A percentile compares a stretch with the other conserved stretches of the same genome.
Conservation (phyloP, 768 basidiomycete species). For the Macrolepiota dolichaula region DNA sequence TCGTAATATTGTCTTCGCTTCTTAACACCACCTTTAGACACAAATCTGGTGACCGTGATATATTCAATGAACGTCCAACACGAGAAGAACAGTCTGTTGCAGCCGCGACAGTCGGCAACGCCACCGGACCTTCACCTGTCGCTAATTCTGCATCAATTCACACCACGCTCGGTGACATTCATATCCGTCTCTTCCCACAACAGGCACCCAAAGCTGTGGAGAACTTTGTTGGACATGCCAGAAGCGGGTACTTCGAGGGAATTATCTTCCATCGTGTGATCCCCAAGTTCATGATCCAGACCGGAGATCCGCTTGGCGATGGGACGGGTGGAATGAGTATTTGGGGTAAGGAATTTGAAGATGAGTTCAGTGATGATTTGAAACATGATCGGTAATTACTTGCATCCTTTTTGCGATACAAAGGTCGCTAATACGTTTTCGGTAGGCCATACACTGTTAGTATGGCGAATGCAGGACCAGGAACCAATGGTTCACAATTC, state of each 20-base stretch:
- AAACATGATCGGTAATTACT: slow-evolving; percentile 79
- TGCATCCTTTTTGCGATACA: neutral
- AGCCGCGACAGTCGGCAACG: slow-evolving; percentile 45
- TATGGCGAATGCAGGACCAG: slow-evolving; percentile 91
- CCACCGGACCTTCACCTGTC: slow-evolving; percentile 63
- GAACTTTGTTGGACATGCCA: slow-evolving; percentile 92
- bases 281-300: slow-evolving; percentile 98
- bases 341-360: slow-evolving; percentile 89
- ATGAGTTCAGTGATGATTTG: slow-evolving; percentile 87
- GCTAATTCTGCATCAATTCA: slow-evolving; percentile 88
- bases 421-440: neutral
- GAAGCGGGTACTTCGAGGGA: slow-evolving; percentile 88
- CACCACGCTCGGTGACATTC: slow-evolving; percentile 93
- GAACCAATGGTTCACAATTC: slow-evolving; percentile 95
- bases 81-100: slow-evolving; percentile 93
- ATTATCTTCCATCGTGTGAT: slow-evolving; percentile 97
- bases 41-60: slow-evolving; percentile 87
- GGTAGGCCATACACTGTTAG: slow-evolving; percentile 89
- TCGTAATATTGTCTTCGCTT: neutral
- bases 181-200: slow-evolving; percentile 83
- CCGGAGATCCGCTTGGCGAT: slow-evolving; percentile 92
- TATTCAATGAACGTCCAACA: slow-evolving; percentile 97
- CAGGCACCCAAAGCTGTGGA: slow-evolving; percentile 95
- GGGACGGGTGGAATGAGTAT: slow-evolving; percentile 90
- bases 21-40: slow-evolving; percentile 24